Conservation (phyloP, 768 basidiomycete species). For the Antrodiella citrinella region DNA sequence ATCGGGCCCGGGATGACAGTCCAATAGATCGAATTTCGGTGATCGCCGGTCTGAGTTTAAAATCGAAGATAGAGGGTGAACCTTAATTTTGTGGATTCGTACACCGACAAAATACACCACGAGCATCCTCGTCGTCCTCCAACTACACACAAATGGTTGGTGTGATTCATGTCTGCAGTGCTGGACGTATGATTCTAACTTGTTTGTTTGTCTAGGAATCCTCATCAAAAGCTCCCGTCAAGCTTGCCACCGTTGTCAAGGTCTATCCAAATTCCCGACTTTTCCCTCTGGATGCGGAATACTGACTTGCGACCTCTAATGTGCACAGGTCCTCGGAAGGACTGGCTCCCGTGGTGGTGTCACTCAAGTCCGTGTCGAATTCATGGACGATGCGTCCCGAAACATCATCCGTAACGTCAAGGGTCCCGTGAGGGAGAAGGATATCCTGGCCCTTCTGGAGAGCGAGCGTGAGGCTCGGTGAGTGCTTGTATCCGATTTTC, state of each 20-base stretch:
- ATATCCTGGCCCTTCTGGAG: constrained; percentile 94
- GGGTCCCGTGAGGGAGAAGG: constrained; percentile 92
- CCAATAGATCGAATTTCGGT: too few species aligned
- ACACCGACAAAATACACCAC: constrained; percentile 20
- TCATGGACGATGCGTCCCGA: constrained; percentile 94
- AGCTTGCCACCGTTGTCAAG: constrained; percentile 97
- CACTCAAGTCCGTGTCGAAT: constrained; percentile 98
- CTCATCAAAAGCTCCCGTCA: constrained; percentile 86
- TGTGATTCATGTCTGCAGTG: too few species aligned
- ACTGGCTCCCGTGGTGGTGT: constrained; percentile 99
- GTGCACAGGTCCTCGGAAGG: constrained; percentile 82
- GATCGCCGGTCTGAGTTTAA: constrained; percentile 13
- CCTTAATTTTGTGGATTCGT: constrained; percentile 23
- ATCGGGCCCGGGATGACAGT: too few species aligned
- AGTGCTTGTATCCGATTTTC: constrained; percentile 26
- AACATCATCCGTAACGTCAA: constrained; percentile 99
- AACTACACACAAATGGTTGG: constrained; percentile 23
- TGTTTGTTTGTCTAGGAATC: too few species aligned
- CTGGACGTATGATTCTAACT: too few species aligned
- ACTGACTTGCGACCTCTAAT: constrained; percentile 9
- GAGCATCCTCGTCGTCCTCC: constrained; percentile 21
- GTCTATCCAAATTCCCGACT: constrained; percentile 35
- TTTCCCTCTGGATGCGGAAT: too few species aligned
- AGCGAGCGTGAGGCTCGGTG: constrained; percentile 99
- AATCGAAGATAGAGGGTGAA: constrained; percentile 12